Evolutionary conservation across 768 basidiomycete genomes (phyloP).

Genomic region (Hygrophorus pudorinus): DNA sequence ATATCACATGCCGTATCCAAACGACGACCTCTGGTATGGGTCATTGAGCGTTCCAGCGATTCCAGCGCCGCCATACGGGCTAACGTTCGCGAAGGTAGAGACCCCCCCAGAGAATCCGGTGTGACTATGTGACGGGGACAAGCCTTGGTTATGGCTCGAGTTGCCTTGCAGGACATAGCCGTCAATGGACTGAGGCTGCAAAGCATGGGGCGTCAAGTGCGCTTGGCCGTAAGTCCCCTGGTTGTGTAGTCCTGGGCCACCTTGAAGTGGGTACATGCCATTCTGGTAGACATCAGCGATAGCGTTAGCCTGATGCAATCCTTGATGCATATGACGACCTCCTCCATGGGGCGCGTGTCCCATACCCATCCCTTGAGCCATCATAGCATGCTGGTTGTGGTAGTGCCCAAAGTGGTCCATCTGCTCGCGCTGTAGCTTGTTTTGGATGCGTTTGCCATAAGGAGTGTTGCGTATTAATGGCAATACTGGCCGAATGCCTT

Average conservation of each 20-base stretch:
- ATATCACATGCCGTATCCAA: constrained; percentile 73
- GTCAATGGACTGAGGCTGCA: constrained; percentile 70
- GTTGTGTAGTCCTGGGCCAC: constrained; percentile 20
- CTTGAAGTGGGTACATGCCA: constrained; percentile 46
- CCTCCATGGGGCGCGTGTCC: constrained; percentile 21
- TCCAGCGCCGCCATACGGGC: constrained; percentile 45
- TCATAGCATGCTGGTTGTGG: constrained; percentile 49
- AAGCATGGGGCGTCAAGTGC: constrained; percentile 40
- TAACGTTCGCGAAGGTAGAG: constrained; percentile 37
- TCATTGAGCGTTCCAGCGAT: constrained; percentile 50
- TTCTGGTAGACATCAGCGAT: constrained; percentile 63
- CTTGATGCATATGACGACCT: constrained; percentile 49
- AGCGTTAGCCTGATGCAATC: constrained; percentile 40
- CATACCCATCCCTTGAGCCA: constrained; percentile 18
- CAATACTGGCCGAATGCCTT: constrained; percentile 96
- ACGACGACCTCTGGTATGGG: constrained; percentile 66
- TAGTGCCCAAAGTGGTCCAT: constrained; percentile 56
- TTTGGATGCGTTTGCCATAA: constrained; percentile 98
- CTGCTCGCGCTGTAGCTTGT: constrained; percentile 94
- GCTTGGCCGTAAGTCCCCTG: constrained; percentile 50
- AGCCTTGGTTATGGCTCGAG: constrained; percentile 52
- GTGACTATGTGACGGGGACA: constrained; percentile 50
- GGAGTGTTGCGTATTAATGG: constrained; percentile 98
- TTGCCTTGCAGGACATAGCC: constrained; percentile 73
- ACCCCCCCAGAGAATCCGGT: constrained; percentile 47